These are phyloP conservation scores for Calonectria pteridis DNA, from an alignment of 2,329 filamentous ascomycete genomes.

Conservation along the genomic window DNA sequence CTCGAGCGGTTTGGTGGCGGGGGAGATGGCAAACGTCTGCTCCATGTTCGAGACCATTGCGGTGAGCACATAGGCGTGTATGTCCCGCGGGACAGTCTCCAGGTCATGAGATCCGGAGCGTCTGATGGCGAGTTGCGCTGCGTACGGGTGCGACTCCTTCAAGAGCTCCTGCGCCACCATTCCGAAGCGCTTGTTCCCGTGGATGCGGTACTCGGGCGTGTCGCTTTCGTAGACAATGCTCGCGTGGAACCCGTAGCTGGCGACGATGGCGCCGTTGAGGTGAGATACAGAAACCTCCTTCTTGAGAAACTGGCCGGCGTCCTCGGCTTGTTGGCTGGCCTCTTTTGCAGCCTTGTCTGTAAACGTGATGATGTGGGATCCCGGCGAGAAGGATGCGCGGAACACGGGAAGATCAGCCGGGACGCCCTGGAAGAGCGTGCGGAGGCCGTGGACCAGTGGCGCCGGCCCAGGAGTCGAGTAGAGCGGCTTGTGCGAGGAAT, in stretches of 20 bases:
- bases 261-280: slow-evolving; percentile 84
- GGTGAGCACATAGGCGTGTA: slow-evolving; percentile 82
- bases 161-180: slow-evolving; percentile 86
- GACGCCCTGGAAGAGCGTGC: slow-evolving; percentile 70
- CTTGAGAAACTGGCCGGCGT: slow-evolving; percentile 38
- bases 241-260: slow-evolving; percentile 91
- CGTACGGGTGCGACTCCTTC: slow-evolving; percentile 64
- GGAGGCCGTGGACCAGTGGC: slow-evolving; percentile 63
- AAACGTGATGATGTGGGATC: slow-evolving; percentile 62
- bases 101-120: slow-evolving; percentile 29
- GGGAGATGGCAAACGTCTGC: slow-evolving; percentile 84
- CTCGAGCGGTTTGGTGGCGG: slow-evolving; percentile 76
- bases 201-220: slow-evolving; percentile 81
- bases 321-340: not conserved
- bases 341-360: slow-evolving; percentile 32
- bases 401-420: slow-evolving; percentile 72
- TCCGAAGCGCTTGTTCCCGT: slow-evolving; percentile 82
- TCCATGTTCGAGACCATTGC: slow-evolving; percentile 87
- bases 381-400: slow-evolving; percentile 69
- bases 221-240: slow-evolving; percentile 92
- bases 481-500: slow-evolving; percentile 71
- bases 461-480: slow-evolving; percentile 57
- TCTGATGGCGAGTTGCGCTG: slow-evolving; percentile 56
- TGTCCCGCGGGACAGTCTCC: slow-evolving; percentile 50
- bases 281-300: slow-evolving; percentile 51